Conservation (phyloP, 23 red algal species). For the Gracilaria vermiculophylla region DNA sequence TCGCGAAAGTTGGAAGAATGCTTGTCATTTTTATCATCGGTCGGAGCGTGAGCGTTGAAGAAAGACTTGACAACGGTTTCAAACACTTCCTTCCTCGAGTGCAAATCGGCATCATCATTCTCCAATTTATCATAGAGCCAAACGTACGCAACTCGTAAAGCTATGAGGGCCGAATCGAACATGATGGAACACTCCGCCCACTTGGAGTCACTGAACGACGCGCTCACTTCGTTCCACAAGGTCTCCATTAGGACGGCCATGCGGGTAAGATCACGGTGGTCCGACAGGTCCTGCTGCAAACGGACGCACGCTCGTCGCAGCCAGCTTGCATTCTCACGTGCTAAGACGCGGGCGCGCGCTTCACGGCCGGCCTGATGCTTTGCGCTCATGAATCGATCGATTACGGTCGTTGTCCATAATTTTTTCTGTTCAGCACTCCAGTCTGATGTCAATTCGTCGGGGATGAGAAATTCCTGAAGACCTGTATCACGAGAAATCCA, state of each 20-base stretch:
- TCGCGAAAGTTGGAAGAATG: slow-evolving; percentile 51
- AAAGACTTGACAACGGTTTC: slow-evolving; percentile 17
- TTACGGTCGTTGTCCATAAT: slow-evolving; percentile 11
- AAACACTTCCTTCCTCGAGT: slow-evolving; percentile 15
- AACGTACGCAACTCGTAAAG: slow-evolving; percentile 45
- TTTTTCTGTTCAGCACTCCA: slow-evolving; percentile 38
- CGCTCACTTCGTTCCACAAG: slow-evolving; percentile 45
- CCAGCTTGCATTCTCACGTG: slow-evolving; percentile 22
- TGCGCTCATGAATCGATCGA: slow-evolving; percentile 27
- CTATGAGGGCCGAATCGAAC: slow-evolving; percentile 60
- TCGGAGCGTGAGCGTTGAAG: slow-evolving; percentile 29
- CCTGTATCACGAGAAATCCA: slow-evolving; percentile 61
- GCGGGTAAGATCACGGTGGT: slow-evolving; percentile 34
- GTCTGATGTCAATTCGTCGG: slow-evolving; percentile 6
- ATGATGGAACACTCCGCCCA: slow-evolving; percentile 48
- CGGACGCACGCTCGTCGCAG: slow-evolving; percentile 24
- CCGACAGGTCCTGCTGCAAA: slow-evolving; percentile 1
- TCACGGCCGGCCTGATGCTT: background rate
- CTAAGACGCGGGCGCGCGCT: slow-evolving; percentile 8
- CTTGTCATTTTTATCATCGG: slow-evolving; percentile 46
- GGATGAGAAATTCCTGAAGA: slow-evolving; percentile 40
- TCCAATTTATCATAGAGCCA: slow-evolving; percentile 46
- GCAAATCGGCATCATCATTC: slow-evolving; percentile 13
- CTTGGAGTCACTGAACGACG: background rate
- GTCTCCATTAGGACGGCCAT: slow-evolving; percentile 25